Base-by-base conservation (phyloP, 2,329 filamentous ascomycete species). In the Nemania sp. region DNA sequence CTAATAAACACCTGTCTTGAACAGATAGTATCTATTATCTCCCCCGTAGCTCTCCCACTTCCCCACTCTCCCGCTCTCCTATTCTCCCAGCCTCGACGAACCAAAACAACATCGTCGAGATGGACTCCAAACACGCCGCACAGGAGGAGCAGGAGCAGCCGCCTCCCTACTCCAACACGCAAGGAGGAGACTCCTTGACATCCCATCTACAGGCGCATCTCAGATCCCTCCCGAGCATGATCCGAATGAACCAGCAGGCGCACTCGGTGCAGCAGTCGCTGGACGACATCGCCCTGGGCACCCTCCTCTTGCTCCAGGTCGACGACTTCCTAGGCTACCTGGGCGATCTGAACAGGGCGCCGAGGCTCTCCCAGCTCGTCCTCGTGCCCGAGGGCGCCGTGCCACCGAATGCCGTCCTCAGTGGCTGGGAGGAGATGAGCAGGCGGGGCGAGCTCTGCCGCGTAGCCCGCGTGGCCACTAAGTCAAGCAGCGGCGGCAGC, bases 331-430 rank as follows among this genome's bases (percentile, higher is more conserved):
- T 83, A 1, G 70, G 72, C 1, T 73, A 75, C 13, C 68, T 82
- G 25, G 75, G 74, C 1, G 63, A 67, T 5, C 65, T 73, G 43
- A 67, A 75, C 2, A 69, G 67, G 0, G 67, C 73, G 0, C 75
- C 76, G 1, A 63, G 68, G 1, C 54, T 75, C 0, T 75, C 80
- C 1, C 77, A 81, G 50, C 74, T 83, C 46, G 77, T 75, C 7
- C 69, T 84, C 37, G 75, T 84, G 0, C 81, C 82, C 0, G 76
- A 67, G 1, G 67, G 68, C 4, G 78, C 77, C 3, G 76, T 83
- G 0, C 74, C 72, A 10, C 37, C 40, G 2, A 59, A 66, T 37
- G 69, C 71, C 3, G 37, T 53, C 2, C 65, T 72, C 9, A 73
- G 72, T 35, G 67, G 66, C 10, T 49, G 68, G 45, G 72, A 73